Evolutionary conservation across 495 filamentous ascomycete genomes (phyloP), one percentile per base, ranked within the genome.

Genomic region (Annulohypoxylon stygium): DNA sequence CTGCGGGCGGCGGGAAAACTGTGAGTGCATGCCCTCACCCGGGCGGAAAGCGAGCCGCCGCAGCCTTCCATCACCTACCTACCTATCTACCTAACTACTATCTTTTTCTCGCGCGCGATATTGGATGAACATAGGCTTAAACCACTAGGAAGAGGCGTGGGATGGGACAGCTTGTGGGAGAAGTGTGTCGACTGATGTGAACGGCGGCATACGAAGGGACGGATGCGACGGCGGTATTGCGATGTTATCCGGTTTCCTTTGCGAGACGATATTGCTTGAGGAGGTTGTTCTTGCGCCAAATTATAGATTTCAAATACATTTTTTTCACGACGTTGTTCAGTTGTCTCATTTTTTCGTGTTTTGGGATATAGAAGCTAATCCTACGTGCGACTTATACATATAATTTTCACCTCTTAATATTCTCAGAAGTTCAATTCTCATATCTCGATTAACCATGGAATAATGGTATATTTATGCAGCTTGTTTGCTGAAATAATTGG

Each of bases 1-100:
- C 74, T 95, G 76, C 83, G 86, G 67, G 82, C 81, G 37, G 92
- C 90, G 37, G 90, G 88, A 61, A 81, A 81, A 79, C 63, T 82
- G 64, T 78, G 65, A 73, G 65, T 65, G 10, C 36, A 25, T 33
- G 18, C 39, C 48, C 45, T n/a, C 16, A 16, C 37, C 30, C 36
- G 34, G 30, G 25, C 26, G 16, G 16, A 60, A 34, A 25, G n/a
- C 47, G 51, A 64, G 50, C 50, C 11, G 25, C 11, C 12, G 11
- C 36, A 39, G 8, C 8, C 36, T 10, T 39, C 8, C 5, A 9
- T 11, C 8, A 39, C 36, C 8, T 39, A 6, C 9, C 2, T 39
- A 39, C 36, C 36, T 12, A 9, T 9, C 7, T 39, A 39, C 36
- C 8, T 39, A 2, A 3, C 36, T 39, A 3, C 36, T 39, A 11